Percentiles rank a stretch among this genome's conserved stretches.
Conservation (phyloP, 1,139 yeast genomes). For the Zygosaccharomyces pseudobailii region DNA sequence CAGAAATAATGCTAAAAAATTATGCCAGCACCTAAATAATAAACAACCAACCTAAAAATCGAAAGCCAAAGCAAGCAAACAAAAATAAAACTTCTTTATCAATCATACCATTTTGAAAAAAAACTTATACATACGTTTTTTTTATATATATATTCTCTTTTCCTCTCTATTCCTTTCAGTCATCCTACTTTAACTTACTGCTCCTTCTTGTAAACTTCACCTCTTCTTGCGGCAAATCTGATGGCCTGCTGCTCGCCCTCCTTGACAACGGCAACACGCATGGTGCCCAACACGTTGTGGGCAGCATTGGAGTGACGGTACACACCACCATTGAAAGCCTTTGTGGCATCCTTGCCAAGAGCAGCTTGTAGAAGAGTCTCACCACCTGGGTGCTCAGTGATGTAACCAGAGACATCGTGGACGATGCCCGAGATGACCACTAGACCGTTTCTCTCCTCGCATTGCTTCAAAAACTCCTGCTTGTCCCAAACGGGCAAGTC, state of each 20-base stretch:
- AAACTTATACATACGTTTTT: not conserved
- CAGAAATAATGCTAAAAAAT: not conserved
- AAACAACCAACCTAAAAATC: too few species aligned
- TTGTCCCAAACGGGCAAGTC: slow-evolving; percentile 90
- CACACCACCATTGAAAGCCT: slow-evolving; percentile 97
- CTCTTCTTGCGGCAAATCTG: slow-evolving; percentile 34
- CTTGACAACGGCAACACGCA: slow-evolving; percentile 91
- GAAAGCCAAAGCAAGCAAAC: too few species aligned
- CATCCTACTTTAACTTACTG: not conserved
- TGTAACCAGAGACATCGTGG: slow-evolving; percentile 80
- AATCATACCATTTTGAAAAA: not conserved
- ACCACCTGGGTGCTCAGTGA: slow-evolving; percentile 98
- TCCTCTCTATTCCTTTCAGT: not conserved
- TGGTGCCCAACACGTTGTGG: slow-evolving; percentile 87
- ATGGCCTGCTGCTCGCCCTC: slow-evolving; percentile 47
- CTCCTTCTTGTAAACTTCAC: slow-evolving; percentile 27
- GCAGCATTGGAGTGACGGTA: slow-evolving; percentile 97
- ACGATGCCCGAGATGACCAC: slow-evolving; percentile 91
- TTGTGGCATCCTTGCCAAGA: slow-evolving; percentile 92
- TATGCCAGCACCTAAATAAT: not conserved
- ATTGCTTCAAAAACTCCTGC: slow-evolving; percentile 67
- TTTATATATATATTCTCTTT: not conserved
- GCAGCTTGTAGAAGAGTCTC: slow-evolving; percentile 81
- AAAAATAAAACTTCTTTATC: not conserved
- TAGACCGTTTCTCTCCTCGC: slow-evolving; percentile 53